phyloP scores from a whole-genome alignment of 2,329 filamentous ascomycete genomes.

The Knufia fluminis region DNA sequence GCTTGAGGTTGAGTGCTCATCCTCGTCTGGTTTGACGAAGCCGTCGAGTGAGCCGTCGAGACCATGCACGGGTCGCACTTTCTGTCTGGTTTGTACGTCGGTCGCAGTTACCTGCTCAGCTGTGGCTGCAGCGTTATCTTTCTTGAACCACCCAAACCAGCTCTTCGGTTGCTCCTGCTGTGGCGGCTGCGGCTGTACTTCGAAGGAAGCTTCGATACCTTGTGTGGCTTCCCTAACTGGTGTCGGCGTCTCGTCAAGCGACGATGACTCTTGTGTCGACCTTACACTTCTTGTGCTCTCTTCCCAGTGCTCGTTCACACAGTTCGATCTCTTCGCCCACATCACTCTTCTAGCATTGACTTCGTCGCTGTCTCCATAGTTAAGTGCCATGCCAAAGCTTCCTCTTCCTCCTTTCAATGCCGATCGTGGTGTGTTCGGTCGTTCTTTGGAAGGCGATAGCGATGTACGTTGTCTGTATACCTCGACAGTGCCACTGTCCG shows the following conservation, averaged over 20 bases:
- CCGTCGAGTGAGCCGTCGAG: conserved; percentile 1
- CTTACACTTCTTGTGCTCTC: conserved; percentile 22
- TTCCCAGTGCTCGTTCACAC: conserved; percentile 19
- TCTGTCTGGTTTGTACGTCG: neutral
- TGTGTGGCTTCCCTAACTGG: neutral
- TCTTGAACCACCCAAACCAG: conserved; percentile 7
- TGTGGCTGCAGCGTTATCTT: neutral
- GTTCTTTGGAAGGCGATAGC: neutral
- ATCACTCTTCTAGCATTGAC: conserved; percentile 15
- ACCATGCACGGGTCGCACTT: neutral
- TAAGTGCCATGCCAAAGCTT: conserved; percentile 7
- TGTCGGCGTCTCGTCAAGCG: conserved; percentile 9
- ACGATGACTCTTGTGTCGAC: conserved; percentile 7
- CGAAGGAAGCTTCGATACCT: neutral
- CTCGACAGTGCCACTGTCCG: neutral
- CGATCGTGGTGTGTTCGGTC: conserved; percentile 20
- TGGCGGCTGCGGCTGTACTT: neutral
- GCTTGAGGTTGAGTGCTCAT: neutral
- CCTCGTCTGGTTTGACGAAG: neutral
- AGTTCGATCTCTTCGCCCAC: conserved; percentile 18
- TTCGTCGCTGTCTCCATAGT: conserved; percentile 7
- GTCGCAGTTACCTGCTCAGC: neutral
- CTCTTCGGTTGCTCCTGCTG: neutral
- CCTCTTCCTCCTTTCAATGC: conserved; percentile 20
- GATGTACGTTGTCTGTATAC: conserved; percentile 4